These are phyloP conservation scores for Ophiostoma sp. DNA, from an alignment of 2,329 filamentous ascomycete genomes.

Conservation along the genomic window DNA sequence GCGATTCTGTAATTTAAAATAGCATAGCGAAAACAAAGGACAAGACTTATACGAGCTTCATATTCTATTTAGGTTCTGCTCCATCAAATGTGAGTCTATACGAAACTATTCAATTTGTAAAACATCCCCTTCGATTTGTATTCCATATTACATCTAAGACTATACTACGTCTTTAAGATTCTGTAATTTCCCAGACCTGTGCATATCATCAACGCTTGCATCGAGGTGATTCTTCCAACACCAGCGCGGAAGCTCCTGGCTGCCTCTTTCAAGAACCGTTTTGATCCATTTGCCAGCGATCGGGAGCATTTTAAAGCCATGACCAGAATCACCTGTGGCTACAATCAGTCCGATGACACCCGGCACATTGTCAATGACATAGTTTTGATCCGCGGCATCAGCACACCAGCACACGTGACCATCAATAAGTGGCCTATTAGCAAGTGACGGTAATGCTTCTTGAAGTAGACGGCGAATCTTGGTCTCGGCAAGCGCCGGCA, in stretches of 20 bases:
- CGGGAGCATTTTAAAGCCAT: neutral
- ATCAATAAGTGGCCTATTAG: conserved; percentile 50
- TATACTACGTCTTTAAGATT: neutral
- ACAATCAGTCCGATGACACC: neutral
- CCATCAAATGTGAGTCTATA: too few species aligned
- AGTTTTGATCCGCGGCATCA: conserved; percentile 56
- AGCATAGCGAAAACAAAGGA: too few species aligned
- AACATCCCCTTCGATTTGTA: too few species aligned
- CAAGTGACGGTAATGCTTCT: conserved; percentile 49
- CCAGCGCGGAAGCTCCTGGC: neutral
- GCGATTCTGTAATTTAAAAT: too few species aligned
- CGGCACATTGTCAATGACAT: conserved; percentile 55
- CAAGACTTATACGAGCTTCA: too few species aligned
- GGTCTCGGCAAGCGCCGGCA: neutral
- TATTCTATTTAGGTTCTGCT: too few species aligned
- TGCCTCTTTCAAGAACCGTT: neutral
- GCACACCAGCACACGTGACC: conserved; percentile 58
- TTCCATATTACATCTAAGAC: too few species aligned
- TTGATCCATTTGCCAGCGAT: neutral
- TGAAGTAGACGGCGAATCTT: conserved; percentile 47
- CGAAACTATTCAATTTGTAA: too few species aligned
- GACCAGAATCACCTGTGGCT: neutral
- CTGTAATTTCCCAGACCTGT: neutral
- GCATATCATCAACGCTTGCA: neutral
- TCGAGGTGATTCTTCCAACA: neutral